Evolutionary conservation across 75 land plant genomes (phyloP).

Genomic region (Picea glauca): DNA sequence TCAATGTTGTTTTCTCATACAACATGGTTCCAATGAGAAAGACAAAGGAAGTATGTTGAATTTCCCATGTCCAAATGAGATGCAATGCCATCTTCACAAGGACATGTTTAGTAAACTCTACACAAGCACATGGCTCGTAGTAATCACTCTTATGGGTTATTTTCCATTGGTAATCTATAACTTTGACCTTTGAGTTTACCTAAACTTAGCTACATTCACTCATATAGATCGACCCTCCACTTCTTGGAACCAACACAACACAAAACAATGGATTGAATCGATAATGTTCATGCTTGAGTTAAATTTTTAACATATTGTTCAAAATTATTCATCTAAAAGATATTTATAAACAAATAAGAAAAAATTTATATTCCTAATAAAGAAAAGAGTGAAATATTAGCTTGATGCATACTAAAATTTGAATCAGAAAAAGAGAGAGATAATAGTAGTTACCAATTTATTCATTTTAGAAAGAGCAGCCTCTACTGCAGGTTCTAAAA

Average conservation of each 20-base stretch:
- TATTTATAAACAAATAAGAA: no score
- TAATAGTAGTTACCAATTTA: no score
- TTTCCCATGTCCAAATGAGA: not conserved
- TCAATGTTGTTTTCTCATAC: not conserved
- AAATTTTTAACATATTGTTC: no score
- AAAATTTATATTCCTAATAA: no score
- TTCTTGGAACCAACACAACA: constrained; percentile 26
- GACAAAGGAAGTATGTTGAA: not conserved
- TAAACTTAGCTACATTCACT: constrained; percentile 46
- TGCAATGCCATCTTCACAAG: not conserved
- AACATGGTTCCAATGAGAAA: not conserved
- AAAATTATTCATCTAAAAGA: no score
- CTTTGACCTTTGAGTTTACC: constrained; percentile 6
- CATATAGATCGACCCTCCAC: constrained; percentile 53
- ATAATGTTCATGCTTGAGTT: not conserved
- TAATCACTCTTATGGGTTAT: not conserved
- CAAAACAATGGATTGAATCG: not conserved
- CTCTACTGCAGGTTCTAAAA: no score
- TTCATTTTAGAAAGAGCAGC: no score
- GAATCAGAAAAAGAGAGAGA: no score
- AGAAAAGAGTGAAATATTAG: no score
- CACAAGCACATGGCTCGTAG: not conserved
- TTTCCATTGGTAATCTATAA: not conserved
- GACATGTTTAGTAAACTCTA: not conserved
- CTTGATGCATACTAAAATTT: no score